Percentiles rank a stretch among this genome's conserved stretches.
Evolutionary conservation across 345 rosid genomes (phyloP).

Genomic region (Camelina neglecta): DNA sequence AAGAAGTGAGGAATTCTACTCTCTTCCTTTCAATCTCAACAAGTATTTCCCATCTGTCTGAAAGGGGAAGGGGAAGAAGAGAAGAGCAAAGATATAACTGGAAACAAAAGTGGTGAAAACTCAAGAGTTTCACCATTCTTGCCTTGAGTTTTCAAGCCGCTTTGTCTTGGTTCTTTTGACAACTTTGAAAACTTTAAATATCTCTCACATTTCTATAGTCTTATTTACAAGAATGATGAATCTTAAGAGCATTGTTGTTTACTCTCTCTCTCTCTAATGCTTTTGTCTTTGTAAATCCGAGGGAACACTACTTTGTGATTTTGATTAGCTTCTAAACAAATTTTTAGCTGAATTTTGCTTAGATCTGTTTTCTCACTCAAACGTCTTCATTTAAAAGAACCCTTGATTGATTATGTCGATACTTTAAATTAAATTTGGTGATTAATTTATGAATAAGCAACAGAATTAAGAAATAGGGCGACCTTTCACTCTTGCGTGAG

Average conservation of each 20-base stretch:
- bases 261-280: constrained; percentile 24
- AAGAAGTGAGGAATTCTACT: constrained; percentile 89
- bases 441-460: too few relatives aligned
- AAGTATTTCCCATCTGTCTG: constrained; percentile 93
- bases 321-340: constrained; percentile 37
- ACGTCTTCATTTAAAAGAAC: not conserved
- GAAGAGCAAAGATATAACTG: constrained; percentile 28
- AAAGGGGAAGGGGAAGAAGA: constrained; percentile 16
- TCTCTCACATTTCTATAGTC: constrained; percentile 39
- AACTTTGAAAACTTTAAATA: constrained; percentile 31
- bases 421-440: too few relatives aligned
- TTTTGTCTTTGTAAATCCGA: constrained; percentile 42
- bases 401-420: too few relatives aligned
- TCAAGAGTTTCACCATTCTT: constrained; percentile 27
- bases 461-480: constrained; percentile 10
- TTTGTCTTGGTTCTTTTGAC: constrained; percentile 34
- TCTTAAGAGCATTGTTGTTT: constrained; percentile 40
- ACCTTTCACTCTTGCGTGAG: constrained; percentile 46
- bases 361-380: constrained; percentile 4
- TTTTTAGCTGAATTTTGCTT: constrained; percentile 27
- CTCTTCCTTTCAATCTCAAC: constrained; percentile 94
- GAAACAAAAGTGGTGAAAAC: constrained; percentile 29
- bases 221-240: constrained; percentile 40
- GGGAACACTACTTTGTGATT: constrained; percentile 36
- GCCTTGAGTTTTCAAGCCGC: constrained; percentile 18